These are phyloP conservation scores for Podospora anserina DNA, from an alignment of 495 filamentous ascomycete genomes.

Conservation along the genomic window DNA sequence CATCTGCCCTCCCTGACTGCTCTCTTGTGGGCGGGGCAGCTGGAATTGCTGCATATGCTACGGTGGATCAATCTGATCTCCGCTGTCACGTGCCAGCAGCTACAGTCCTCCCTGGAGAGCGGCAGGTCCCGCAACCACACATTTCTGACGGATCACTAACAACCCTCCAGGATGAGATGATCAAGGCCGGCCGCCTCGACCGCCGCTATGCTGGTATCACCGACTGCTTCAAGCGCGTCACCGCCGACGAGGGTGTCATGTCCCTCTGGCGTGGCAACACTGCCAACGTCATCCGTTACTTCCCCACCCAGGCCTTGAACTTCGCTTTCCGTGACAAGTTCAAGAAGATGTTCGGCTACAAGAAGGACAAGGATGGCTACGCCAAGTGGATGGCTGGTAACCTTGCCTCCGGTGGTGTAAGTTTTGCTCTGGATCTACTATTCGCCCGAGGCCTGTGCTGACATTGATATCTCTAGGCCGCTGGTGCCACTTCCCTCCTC, in stretches of 20 bases:
- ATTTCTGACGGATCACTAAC: slow-evolving; percentile 15
- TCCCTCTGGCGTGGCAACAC: slow-evolving; percentile 99
- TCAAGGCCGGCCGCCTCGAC: slow-evolving; percentile 97
- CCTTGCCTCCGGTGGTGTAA: slow-evolving; percentile 95
- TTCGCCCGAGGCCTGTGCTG: not conserved
- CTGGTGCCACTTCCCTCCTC: slow-evolving; percentile 98
- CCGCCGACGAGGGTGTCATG: slow-evolving; percentile 73
- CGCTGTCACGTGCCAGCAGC: slow-evolving; percentile 23
- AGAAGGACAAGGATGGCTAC: slow-evolving; percentile 99
- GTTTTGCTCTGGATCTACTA: slow-evolving; percentile 49
- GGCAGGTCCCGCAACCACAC: not conserved
- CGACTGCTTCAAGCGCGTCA: slow-evolving; percentile 93
- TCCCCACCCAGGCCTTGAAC: slow-evolving; percentile 99
- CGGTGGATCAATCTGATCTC: not conserved
- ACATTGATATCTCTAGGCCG: slow-evolving; percentile 55
- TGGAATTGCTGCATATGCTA: slow-evolving; percentile 1
- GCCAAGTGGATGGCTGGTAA: slow-evolving; percentile 99
- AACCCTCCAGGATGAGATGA: slow-evolving; percentile 89
- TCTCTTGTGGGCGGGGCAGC: not conserved
- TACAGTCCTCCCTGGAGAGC: not conserved
- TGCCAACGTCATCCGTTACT: slow-evolving; percentile 99
- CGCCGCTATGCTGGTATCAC: slow-evolving; percentile 89
- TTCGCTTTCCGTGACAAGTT: slow-evolving; percentile 99
- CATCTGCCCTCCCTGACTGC: not conserved
- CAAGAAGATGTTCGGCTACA: slow-evolving; percentile 99